These are phyloP conservation scores for Acanthamoeba sp. DNA, from an alignment of 208 protist species.

Conservation along the genomic window DNA sequence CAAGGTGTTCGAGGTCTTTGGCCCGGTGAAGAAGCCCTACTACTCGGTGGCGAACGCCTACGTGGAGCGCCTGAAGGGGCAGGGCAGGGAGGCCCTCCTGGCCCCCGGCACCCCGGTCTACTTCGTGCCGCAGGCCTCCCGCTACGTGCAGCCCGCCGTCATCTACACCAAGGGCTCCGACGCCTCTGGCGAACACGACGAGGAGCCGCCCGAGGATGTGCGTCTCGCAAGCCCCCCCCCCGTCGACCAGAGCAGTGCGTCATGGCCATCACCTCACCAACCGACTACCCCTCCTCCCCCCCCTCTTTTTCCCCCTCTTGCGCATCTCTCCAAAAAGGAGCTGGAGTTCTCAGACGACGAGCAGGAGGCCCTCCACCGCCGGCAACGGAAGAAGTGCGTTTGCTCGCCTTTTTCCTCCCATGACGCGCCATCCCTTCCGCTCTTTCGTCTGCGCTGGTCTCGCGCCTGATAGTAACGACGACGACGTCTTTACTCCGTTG, in stretches of 20 bases:
- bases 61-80: neutral
- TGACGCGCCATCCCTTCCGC: neutral
- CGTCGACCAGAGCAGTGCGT: neutral
- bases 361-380: neutral
- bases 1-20: slow-evolving; percentile 45
- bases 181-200: slow-evolving; percentile 58
- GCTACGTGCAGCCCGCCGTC: neutral
- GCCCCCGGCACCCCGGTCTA: neutral
- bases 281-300: neutral
- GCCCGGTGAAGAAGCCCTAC: slow-evolving; percentile 51
- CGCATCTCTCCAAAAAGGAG: neutral
- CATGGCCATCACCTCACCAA: neutral
- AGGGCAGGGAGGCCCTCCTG: neutral
- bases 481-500: too few species aligned
- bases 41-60: neutral
- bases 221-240: neutral
- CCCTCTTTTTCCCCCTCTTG: neutral
- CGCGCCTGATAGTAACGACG: too few species aligned
- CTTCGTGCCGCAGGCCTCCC: neutral
- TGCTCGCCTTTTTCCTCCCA: neutral
- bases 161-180: slow-evolving; percentile 40
- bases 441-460: neutral
- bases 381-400: slow-evolving; percentile 7
- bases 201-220: slow-evolving; percentile 46
- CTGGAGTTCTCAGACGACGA: slow-evolving; percentile 53